A percentile compares a stretch with the other conserved stretches of the same genome.
Conservation (phyloP, 441 rosid species). For the Aleurites moluccanus region DNA sequence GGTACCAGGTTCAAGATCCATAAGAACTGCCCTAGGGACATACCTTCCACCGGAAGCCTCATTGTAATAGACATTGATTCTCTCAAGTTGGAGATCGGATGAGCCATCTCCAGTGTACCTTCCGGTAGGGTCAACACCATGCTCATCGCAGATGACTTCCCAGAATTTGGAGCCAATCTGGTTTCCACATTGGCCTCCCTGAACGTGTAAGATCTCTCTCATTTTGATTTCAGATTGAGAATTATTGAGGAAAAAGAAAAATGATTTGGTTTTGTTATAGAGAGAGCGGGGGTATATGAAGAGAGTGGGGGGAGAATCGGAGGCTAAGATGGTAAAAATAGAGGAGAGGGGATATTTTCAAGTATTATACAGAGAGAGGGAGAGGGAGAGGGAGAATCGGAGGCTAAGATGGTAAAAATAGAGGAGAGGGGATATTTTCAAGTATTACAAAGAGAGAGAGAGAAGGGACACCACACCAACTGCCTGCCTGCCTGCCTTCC, state of each 20-base stretch:
- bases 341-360: constrained; percentile 32
- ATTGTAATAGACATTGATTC: constrained; percentile 66
- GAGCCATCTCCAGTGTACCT: constrained; percentile 47
- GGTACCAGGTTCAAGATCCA: constrained; percentile 81
- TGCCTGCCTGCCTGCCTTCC: neutral
- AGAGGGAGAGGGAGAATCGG: neutral
- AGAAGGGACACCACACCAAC: constrained; percentile 14
- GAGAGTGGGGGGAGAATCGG: constrained; percentile 15
- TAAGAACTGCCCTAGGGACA: constrained; percentile 70
- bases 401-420: constrained; percentile 26
- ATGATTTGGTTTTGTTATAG: neutral
- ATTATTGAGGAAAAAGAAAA: neutral
- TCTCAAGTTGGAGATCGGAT: constrained; percentile 53
- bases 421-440: constrained; percentile 32
- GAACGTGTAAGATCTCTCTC: constrained; percentile 93
- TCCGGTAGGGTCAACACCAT: constrained; percentile 79
- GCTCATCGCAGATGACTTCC: constrained; percentile 94
- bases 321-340: constrained; percentile 26
- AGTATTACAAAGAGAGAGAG: constrained; percentile 7
- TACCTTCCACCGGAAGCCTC: constrained; percentile 67
- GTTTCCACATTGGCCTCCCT: constrained; percentile 96
- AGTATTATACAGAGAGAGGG: constrained; percentile 7
- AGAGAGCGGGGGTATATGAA: neutral
- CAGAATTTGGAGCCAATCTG: constrained; percentile 96
- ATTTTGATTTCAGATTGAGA: constrained; percentile 23